Base-by-base conservation (phyloP, 1,139 yeast genomes). In the Pichia sp. region DNA sequence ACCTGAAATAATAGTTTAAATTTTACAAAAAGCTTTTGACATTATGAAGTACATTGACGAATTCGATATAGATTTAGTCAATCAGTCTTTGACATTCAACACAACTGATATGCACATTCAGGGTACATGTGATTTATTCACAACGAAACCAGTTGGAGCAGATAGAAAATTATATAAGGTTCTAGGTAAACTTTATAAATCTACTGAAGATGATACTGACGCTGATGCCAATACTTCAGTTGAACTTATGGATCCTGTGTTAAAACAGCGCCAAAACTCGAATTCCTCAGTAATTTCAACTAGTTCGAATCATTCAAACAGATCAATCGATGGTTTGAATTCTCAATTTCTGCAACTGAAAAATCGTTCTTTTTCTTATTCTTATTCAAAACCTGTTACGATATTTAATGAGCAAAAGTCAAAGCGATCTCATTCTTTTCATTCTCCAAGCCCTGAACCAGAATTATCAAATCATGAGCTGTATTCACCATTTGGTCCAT, bases 121-220 rank as follows among this genome's bases (percentile, higher is more conserved):
- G 45, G 97, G 97, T n/a, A 92, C 95, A 24, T 83, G 96, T 61
- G 99, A 92, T 60, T 71, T 92, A 40, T 92, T 87, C 62, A 87
- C 97, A 1, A 92, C 98, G 1, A 92, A 92, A 60, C 90, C 96
- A 1, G 87, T 90, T 33, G 87, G 92, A 1, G 75, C 92, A 2
- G 99, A 92, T 63, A 74, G 89, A 56, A 90, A 90, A 63, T 73
- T 92, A 31, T 87, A 85, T 69, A 87, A 87, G 63, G 80, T 92
- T 0, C 80, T 92, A 42, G 97, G 89, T 62, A 81, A 83, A 55
- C 94, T 58, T 25, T 60, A 58, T 41, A 55, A 55, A 36, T n/a
- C 40, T 4, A 36, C 40, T 12, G 52, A 44, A 3, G 51, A 51
- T 23, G 49, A 47, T 23, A 32, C n/a, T 4, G 37, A 34, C 2